Evolutionary conservation across 306 rosid genomes (phyloP).

Genomic region (Malus orientalis): DNA sequence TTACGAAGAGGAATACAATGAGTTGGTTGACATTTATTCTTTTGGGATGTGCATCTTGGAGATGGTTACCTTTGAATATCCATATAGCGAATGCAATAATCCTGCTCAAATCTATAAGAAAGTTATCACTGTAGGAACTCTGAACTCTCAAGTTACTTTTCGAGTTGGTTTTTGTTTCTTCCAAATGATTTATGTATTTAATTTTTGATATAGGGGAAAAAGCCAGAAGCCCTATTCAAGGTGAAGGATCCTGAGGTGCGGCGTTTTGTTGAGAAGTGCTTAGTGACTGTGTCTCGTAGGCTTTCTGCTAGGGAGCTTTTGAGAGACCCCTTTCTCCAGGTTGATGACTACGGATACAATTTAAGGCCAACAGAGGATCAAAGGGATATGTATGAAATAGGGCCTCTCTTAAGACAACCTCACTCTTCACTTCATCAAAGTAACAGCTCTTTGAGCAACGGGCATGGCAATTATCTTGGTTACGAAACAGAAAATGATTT

Average conservation of each 20-base stretch:
- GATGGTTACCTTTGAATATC: conserved; percentile 96
- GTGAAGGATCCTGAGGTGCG: conserved; percentile 69
- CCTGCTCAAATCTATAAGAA: conserved; percentile 96
- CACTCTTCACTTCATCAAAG: conserved; percentile 30
- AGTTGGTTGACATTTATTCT: conserved; percentile 88
- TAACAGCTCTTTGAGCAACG: conserved; percentile 32
- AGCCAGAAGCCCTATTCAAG: conserved; percentile 73
- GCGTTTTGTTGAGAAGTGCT: conserved; percentile 79
- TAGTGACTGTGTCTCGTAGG: conserved; percentile 68
- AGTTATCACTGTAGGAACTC: conserved; percentile 65
- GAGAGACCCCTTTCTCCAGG: conserved; percentile 74
- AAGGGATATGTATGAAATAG: conserved; percentile 49
- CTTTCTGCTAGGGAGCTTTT: conserved; percentile 82
- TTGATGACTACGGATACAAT: conserved; percentile 54
- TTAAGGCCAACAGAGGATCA: conserved; percentile 32
- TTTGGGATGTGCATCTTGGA: conserved; percentile 98
- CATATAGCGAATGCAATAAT: conserved; percentile 88
- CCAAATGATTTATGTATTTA: conserved; percentile 3
- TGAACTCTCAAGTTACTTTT: background rate
- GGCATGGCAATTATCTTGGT: conserved; percentile 36
- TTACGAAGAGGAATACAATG: conserved; percentile 90
- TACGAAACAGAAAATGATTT: conserved; percentile 37
- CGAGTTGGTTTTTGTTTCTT: background rate
- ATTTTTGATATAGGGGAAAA: conserved; percentile 56
- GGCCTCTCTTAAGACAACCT: conserved; percentile 44